Conservation (phyloP, 495 filamentous ascomycete genomes). For the Astrothelium macrocarpum region DNA sequence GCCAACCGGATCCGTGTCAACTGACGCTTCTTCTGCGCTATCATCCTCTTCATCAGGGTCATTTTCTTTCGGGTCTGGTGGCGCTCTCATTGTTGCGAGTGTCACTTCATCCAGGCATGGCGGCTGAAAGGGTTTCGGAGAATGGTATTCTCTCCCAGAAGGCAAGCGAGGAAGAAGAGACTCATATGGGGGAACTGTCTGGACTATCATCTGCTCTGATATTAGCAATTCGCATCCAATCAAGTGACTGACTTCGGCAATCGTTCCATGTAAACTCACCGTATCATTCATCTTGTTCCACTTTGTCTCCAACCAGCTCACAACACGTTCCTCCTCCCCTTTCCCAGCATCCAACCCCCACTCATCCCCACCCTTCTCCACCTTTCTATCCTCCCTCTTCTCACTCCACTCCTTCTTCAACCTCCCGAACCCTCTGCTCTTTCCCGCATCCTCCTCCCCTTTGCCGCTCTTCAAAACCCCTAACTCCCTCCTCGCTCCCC, state of each 20-base stretch:
- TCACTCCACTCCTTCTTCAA: constrained; percentile 65
- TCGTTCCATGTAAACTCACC: constrained; percentile 42
- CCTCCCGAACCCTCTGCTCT: constrained; percentile 45
- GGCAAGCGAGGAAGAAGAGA: constrained; percentile 68
- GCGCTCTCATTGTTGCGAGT: constrained; percentile 30
- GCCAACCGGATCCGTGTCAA: constrained; percentile 36
- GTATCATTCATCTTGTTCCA: constrained; percentile 92
- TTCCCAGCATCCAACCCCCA: constrained; percentile 79
- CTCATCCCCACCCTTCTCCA: constrained; percentile 55
- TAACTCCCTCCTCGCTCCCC: constrained; percentile 59
- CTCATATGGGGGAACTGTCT: constrained; percentile 59
- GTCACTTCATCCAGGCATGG: constrained; percentile 28
- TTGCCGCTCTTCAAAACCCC: constrained; percentile 33
- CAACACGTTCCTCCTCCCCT: constrained; percentile 72
- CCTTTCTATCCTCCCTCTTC: constrained; percentile 54
- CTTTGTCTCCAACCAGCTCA: constrained; percentile 78
- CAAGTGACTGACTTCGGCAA: constrained; percentile 19
- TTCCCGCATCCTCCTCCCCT: constrained; percentile 37
- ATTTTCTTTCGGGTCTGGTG: constrained; percentile 27
- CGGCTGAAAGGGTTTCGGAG: constrained; percentile 23
- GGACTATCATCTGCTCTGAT: constrained; percentile 61
- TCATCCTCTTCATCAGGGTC: constrained; percentile 27
- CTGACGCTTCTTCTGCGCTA: constrained; percentile 24
- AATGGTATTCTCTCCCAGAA: constrained; percentile 78
- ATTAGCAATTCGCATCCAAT: constrained; percentile 2